Evolutionary conservation across 2,329 filamentous ascomycete species (phyloP).

Genomic region (Colletotrichum shisoi): DNA sequence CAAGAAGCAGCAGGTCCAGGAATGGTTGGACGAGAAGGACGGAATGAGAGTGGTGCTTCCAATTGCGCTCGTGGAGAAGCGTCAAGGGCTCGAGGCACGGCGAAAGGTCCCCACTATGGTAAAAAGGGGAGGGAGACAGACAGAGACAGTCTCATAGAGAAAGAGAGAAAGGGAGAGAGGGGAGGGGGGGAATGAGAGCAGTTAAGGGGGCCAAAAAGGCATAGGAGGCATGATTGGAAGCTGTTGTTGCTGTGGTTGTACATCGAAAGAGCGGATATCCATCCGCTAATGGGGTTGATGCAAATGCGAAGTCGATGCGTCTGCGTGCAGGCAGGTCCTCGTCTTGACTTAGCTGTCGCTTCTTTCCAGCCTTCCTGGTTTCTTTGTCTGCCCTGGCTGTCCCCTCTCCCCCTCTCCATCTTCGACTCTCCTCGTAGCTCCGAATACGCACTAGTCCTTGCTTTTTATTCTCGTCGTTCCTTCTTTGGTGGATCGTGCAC

Average conservation of each 20-base stretch:
- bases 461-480: slow-evolving; percentile 32
- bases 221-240: not conserved
- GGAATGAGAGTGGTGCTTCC: not conserved
- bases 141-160: not conserved
- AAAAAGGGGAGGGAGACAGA: not conserved
- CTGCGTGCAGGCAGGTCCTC: slow-evolving; percentile 21
- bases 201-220: not conserved
- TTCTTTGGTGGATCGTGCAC: slow-evolving; percentile 31
- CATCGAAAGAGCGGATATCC: not conserved
- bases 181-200: not conserved
- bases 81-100: not conserved
- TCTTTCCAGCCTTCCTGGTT: slow-evolving; percentile 8
- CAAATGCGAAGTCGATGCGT: not conserved
- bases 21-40: slow-evolving; percentile 11
- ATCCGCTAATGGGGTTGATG: slow-evolving; percentile 5
- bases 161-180: no score
- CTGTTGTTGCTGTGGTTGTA: not conserved
- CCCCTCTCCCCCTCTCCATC: not conserved
- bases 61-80: not conserved
- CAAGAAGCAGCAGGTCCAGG: slow-evolving; percentile 25
- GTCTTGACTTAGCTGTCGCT: slow-evolving; percentile 25
- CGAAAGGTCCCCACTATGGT: not conserved
- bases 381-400: no score
- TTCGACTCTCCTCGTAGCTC: not conserved
- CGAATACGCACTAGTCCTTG: slow-evolving; percentile 13